Evolutionary conservation across 768 basidiomycete species (phyloP), one percentile per base, ranked within the genome.

Genomic region (Kwoniella newhampshirensis): DNA sequence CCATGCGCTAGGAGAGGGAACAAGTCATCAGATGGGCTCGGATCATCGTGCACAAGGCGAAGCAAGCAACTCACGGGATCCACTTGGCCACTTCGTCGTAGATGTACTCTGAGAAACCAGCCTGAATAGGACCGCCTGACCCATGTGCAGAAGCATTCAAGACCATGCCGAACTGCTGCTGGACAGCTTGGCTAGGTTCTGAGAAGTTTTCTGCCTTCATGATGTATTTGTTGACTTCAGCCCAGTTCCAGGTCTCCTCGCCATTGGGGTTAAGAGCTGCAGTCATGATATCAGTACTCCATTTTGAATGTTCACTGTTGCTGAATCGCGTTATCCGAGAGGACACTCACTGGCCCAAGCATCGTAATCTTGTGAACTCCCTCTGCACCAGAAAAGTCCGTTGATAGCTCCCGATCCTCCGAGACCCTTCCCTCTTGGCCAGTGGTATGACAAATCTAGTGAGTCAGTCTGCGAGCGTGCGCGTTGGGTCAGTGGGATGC

Each of bases 331-430:
- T 18, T 21, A 32, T 30, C 15, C 32, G n/a, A 51, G 37, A 18
- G 26, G 37, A n/a, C 2, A 63, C 66, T 61, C 51, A 70, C 66
- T 63, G 3, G 56, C 63, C 64, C 68, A 70, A 51, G 67, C 66
- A 46, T 70, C 66, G 40, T 70, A 68, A 18, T 71, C 66, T 26
- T 54, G 41, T 41, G 40, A 21, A 25, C 57, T 57, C 15, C 59
- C 66, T 52, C 66, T 35, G 20, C 71, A 64, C 61, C 82, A 77
- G 77, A 85, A 87, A 80, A 87, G 80, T 45, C 84, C 86, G 72
- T 88, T 88, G 51, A 87, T 79, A 8, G 86, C 85, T 27, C 84
- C 80, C 0, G 83, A 85, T 5, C 87, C 86, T 51, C 87, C 86
- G 21, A 88, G 79, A 46, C 84, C 82, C 72, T 83, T 85, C 28